Conservation (phyloP, 768 basidiomycete species). For the Rhodotorula babjevae region DNA sequence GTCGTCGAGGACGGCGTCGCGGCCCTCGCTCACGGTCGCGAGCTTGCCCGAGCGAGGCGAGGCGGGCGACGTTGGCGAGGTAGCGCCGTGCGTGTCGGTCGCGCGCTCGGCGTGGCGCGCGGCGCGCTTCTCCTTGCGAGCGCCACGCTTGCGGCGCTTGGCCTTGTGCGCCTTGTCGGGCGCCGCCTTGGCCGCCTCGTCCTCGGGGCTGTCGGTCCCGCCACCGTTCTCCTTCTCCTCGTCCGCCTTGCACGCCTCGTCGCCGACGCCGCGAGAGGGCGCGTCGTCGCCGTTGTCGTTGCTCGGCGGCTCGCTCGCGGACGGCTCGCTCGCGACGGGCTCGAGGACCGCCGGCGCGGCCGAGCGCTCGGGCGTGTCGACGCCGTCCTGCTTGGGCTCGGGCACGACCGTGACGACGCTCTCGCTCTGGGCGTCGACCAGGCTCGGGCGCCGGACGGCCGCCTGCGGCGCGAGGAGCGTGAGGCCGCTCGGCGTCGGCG, state of each 20-base stretch:
- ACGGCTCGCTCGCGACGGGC: not conserved
- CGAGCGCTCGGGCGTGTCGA: not conserved
- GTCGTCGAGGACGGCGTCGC: slow-evolving; percentile 30
- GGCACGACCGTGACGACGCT: not conserved
- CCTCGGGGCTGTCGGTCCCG: not conserved
- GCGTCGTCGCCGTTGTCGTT: not conserved
- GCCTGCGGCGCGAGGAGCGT: slow-evolving; percentile 5
- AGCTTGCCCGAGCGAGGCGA: not conserved
- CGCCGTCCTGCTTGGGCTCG: not conserved
- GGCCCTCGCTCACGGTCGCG: not conserved
- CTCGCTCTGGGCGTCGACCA: not conserved
- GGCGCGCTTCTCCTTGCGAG: slow-evolving; percentile 35
- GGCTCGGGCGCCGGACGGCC: not conserved
- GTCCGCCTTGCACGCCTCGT: no score
- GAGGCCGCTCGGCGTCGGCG: not conserved
- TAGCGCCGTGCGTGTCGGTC: not conserved
- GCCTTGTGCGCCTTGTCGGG: slow-evolving; percentile 10
- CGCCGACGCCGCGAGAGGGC: not conserved
- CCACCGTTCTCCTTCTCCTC: not conserved
- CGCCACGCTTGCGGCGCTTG: slow-evolving; percentile 34
- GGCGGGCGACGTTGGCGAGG: not conserved
- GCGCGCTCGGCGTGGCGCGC: slow-evolving; percentile 18
- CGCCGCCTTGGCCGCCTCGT: slow-evolving; percentile 3
- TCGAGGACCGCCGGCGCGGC: no score
- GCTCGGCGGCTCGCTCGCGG: no score